Conservation (phyloP, 1,139 yeast genomes). For the Diutina pseudorugosa region DNA sequence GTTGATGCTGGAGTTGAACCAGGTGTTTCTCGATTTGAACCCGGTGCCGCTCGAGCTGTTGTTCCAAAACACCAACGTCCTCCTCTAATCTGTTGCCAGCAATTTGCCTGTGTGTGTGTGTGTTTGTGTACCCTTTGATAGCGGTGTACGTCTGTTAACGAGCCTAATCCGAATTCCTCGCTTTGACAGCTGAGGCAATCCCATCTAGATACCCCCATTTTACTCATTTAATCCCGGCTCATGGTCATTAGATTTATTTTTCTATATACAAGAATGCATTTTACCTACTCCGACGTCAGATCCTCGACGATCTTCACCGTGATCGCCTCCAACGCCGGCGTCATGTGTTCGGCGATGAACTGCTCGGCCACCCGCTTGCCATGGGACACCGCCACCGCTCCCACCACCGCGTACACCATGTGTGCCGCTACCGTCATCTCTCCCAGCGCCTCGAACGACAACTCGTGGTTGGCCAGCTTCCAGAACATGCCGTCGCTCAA, state of each 20-base stretch:
- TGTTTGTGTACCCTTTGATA: background rate
- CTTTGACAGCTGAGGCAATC: background rate
- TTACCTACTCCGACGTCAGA: background rate
- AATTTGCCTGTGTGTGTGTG: too few species aligned
- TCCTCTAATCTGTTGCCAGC: background rate
- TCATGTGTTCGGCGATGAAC: constrained; percentile 39
- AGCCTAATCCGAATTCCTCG: background rate
- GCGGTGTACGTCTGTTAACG: background rate
- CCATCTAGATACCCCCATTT: background rate
- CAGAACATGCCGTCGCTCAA: constrained; percentile 57
- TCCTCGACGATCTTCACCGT: constrained; percentile 13
- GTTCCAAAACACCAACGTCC: background rate
- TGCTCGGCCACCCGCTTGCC: constrained; percentile 50
- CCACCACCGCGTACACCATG: constrained; percentile 63
- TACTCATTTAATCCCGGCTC: too few species aligned
- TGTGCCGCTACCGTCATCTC: constrained; percentile 53
- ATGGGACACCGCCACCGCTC: constrained; percentile 62
- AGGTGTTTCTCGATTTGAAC: background rate
- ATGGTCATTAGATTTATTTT: background rate
- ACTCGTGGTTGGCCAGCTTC: constrained; percentile 46
- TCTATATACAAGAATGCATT: background rate
- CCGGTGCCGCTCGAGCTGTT: background rate
- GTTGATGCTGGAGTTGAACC: background rate
- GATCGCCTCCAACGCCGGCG: constrained; percentile 13
- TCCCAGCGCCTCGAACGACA: constrained; percentile 42